Evolutionary conservation across 331 rosid species (phyloP).

Genomic region (Rosa hybrid): DNA sequence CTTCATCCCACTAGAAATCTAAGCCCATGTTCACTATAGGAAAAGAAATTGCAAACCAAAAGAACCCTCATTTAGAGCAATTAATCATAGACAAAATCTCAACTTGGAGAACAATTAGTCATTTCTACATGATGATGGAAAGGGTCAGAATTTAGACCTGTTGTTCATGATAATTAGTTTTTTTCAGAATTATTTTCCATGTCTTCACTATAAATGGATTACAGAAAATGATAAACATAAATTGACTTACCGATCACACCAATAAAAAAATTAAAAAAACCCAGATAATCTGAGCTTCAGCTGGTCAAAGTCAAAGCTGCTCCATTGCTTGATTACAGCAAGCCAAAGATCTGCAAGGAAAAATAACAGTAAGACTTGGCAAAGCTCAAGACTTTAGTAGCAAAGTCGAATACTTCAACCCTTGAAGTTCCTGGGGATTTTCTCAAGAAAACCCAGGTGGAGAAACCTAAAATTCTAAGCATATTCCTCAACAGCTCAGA

Average conservation of each 20-base stretch:
- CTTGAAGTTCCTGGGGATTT: conserved; percentile 17
- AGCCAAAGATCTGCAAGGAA: conserved; percentile 42
- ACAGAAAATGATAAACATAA: background rate
- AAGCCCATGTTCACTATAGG: background rate
- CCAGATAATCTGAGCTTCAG: conserved; percentile 23
- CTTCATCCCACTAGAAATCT: conserved; percentile 1
- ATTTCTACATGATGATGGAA: background rate
- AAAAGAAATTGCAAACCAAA: conserved; percentile 17
- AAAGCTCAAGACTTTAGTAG: conserved; percentile 18
- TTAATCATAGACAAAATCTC: background rate
- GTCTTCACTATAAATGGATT: background rate
- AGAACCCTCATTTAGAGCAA: conserved; percentile 3
- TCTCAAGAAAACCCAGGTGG: conserved; percentile 20
- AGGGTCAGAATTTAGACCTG: background rate
- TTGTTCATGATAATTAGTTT: background rate
- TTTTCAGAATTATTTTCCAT: background rate
- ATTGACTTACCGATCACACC: conserved; percentile 25
- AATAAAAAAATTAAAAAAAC: background rate
- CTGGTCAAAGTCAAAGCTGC: conserved; percentile 39
- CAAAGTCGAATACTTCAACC: conserved; percentile 16
- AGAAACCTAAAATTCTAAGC: conserved; percentile 1
- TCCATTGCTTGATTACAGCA: conserved; percentile 34
- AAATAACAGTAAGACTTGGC: background rate
- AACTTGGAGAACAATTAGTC: background rate
- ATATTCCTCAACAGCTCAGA: background rate